Base-by-base conservation (phyloP, 768 basidiomycete genomes). In the Hygrophoropsis aurantiaca region DNA sequence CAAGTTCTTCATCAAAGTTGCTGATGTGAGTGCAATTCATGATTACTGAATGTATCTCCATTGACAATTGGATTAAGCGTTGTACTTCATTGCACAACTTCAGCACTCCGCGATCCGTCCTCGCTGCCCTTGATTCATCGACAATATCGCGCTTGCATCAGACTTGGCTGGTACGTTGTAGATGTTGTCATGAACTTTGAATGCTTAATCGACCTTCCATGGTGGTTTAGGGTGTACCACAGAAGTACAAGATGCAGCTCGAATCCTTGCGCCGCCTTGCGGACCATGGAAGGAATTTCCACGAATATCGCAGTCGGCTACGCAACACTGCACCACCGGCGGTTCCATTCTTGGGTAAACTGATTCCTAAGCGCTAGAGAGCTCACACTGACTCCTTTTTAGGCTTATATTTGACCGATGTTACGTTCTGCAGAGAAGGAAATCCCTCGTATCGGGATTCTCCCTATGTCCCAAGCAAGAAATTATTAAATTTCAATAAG, bases 401-500 rank as follows among this genome's bases (percentile, higher is more conserved):
- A 90, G 89, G 88, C 40, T 73, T 92, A 27, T 94, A 93, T 65
- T 71, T 94, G 52, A 93, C 93, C 9, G 93, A 94, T 65, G 78
- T 97, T 49, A 97, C 93, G 5, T 98, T 98, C 68, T 95, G 92
- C 61, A 82, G 89, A 33, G 95, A 97, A 59, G 95, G 95, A 16
- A 97, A 97, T 63, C 87, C 90, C 13, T 86, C 89, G 11, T 75
- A 86, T 56, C 80, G 95, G 54, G 79, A 83, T 13, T 90, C 94
- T 5, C 89, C 93, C 0, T 65, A 81, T 47, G 83, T 83, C 44
- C 74, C 86, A 1, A 78, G 78, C 49, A 85, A 90, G 67, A 88
- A 84, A 57, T 70, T 99, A 32, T 77, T 98, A 62, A 99, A 99
- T 68, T 94, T 97, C 60, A 95, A 94, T 67, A 95, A 97, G 66